phyloP scores from a whole-genome alignment of 768 basidiomycete species.

The Lactarius psammicola region DNA sequence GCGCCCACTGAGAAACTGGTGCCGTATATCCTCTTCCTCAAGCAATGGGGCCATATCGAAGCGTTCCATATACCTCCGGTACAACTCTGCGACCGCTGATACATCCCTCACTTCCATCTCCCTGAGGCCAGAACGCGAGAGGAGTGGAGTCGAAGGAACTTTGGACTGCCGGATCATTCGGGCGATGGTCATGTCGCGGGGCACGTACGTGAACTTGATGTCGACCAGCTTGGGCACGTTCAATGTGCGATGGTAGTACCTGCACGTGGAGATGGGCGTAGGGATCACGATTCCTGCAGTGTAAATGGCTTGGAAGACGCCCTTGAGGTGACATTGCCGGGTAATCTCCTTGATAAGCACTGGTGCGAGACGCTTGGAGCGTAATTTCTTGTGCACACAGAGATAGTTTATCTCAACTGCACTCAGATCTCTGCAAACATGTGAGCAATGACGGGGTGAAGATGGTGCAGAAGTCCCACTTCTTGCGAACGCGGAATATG shows the following conservation, averaged over 20 bases:
- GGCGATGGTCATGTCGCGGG: slow-evolving; percentile 86
- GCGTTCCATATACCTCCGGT: slow-evolving; percentile 74
- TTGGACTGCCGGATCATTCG: slow-evolving; percentile 80
- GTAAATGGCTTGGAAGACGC: slow-evolving; percentile 96
- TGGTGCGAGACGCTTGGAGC: slow-evolving; percentile 91
- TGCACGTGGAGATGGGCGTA: slow-evolving; percentile 87
- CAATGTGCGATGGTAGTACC: slow-evolving; percentile 89
- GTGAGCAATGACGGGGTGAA: slow-evolving; percentile 15
- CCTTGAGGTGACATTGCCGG: slow-evolving; percentile 82
- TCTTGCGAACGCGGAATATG: slow-evolving; percentile 77
- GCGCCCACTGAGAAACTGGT: slow-evolving; percentile 85
- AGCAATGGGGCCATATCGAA: slow-evolving; percentile 82
- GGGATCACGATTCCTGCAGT: slow-evolving; percentile 93
- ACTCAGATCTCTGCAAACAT: slow-evolving; percentile 53
- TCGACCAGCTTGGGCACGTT: slow-evolving; percentile 93
- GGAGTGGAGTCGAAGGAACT: slow-evolving; percentile 49
- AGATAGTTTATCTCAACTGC: slow-evolving; percentile 96
- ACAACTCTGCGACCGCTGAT: slow-evolving; percentile 63
- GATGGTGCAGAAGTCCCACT: slow-evolving; percentile 49
- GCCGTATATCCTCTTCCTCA: slow-evolving; percentile 72
- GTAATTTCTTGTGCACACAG: slow-evolving; percentile 95
- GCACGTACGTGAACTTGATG: slow-evolving; percentile 83
- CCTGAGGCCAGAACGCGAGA: slow-evolving; percentile 60
- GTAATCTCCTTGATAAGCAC: slow-evolving; percentile 98
- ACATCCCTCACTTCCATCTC: slow-evolving; percentile 88